phyloP scores from a whole-genome alignment of 495 filamentous ascomycete species.

The Aspergillus heteromorphus region DNA sequence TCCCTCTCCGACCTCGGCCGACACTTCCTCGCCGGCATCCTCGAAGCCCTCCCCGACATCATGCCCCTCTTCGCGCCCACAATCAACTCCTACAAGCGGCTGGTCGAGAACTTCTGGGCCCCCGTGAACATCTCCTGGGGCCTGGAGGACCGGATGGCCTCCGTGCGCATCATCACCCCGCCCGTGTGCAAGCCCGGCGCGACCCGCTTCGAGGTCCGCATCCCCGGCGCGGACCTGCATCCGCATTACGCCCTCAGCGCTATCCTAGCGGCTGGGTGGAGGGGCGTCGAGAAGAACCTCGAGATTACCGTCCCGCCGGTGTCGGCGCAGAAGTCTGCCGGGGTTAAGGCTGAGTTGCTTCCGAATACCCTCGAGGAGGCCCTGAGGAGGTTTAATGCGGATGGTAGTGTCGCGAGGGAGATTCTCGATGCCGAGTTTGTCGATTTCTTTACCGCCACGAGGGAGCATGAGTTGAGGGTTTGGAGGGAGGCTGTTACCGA shows the following conservation, averaged over 20 bases:
- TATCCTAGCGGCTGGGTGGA: constrained; percentile 74
- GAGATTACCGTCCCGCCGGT: constrained; percentile 72
- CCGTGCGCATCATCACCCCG: constrained; percentile 78
- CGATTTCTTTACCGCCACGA: constrained; percentile 86
- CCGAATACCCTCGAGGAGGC: constrained; percentile 78
- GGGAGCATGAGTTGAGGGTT: constrained; percentile 77
- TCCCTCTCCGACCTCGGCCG: constrained; percentile 76
- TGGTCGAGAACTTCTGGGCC: constrained; percentile 97
- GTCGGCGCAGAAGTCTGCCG: constrained; percentile 35
- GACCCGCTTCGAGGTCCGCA: constrained; percentile 83
- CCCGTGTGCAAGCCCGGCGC: constrained; percentile 69
- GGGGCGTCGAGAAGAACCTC: constrained; percentile 80
- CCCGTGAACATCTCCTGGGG: constrained; percentile 94
- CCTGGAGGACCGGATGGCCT: constrained; percentile 84
- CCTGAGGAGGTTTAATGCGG: constrained; percentile 58
- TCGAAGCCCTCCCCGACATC: constrained; percentile 81
- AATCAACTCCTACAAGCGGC: constrained; percentile 89
- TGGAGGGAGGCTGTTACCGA: constrained; percentile 97
- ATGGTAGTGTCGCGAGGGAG: constrained; percentile 74
- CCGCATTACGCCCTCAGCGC: constrained; percentile 76
- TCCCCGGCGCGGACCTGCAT: constrained; percentile 83
- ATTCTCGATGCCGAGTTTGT: constrained; percentile 89
- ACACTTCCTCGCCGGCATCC: constrained; percentile 81
- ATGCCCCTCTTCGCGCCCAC: constrained; percentile 91
- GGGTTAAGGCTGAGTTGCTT: constrained; percentile 29